Percentiles rank a stretch among this genome's conserved stretches.
Conservation (phyloP, 495 filamentous ascomycete species). For the Cryomyces minteri region DNA sequence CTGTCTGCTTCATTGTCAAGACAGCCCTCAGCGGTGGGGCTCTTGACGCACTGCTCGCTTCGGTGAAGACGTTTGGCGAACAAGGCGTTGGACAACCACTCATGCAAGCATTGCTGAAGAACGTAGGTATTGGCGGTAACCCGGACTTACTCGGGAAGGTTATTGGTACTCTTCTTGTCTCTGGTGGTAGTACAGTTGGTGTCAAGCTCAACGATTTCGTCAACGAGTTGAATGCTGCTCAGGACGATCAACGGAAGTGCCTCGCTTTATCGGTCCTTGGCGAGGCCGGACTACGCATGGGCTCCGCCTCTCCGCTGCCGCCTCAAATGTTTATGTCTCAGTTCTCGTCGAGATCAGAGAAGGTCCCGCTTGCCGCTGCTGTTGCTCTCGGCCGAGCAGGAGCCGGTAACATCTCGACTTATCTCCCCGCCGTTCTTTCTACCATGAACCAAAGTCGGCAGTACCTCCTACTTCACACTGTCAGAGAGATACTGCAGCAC, state of each 20-base stretch:
- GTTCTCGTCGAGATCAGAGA: conserved; percentile 65
- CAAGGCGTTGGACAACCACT: conserved; percentile 51
- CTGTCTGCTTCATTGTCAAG: conserved; percentile 61
- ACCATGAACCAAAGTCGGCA: conserved; percentile 50
- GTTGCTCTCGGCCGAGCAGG: conserved; percentile 86
- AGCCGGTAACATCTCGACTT: conserved; percentile 63
- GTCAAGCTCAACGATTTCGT: conserved; percentile 71
- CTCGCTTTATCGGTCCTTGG: conserved; percentile 81
- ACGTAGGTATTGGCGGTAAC: conserved; percentile 76
- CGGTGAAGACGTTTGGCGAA: conserved; percentile 73
- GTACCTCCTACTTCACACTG: conserved; percentile 78
- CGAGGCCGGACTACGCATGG: conserved; percentile 73
- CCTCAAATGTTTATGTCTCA: conserved; percentile 63
- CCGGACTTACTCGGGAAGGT: conserved; percentile 77
- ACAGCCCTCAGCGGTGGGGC: conserved; percentile 52
- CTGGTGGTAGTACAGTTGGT: conserved; percentile 55
- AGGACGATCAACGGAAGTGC: conserved; percentile 63
- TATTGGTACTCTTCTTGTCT: conserved; percentile 76
- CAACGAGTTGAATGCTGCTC: conserved; percentile 48
- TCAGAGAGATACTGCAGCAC: conserved; percentile 86
- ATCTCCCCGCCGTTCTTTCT: conserved; percentile 64
- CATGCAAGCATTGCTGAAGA: conserved; percentile 65
- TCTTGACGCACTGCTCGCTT: conserved; percentile 59
- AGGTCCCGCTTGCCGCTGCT: conserved; percentile 76
- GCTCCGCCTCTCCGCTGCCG: conserved; percentile 45